Conservation (phyloP, 1,284 basidiomycete species). For the Pascua sp. region DNA sequence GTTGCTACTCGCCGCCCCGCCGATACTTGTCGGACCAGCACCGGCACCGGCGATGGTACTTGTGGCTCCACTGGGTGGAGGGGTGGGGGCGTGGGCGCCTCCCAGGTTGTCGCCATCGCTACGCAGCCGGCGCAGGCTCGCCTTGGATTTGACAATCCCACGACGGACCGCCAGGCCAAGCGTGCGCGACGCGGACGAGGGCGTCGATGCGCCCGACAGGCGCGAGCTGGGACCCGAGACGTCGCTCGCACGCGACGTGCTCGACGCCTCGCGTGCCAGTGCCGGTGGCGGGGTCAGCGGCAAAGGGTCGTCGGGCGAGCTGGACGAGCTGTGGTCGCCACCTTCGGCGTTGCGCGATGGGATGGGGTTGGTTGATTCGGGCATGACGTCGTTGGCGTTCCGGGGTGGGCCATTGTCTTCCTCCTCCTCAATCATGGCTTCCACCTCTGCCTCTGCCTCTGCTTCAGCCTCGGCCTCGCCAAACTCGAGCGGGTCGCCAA, state of each 20-base stretch:
- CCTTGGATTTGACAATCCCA: conserved; percentile 10
- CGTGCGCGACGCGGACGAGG: neutral
- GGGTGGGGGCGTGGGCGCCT: neutral
- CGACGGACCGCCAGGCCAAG: conserved; percentile 8
- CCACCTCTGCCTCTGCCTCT: neutral
- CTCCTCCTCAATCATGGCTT: too few relatives aligned
- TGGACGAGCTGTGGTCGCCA: neutral
- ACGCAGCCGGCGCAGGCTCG: neutral
- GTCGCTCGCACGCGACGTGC: neutral
- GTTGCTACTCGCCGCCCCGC: neutral
- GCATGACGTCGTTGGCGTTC: neutral
- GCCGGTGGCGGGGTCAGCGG: neutral
- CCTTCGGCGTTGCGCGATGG: neutral
- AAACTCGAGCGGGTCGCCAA: neutral
- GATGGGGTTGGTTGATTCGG: neutral
- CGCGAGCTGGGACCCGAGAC: neutral
- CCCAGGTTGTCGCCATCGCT: neutral
- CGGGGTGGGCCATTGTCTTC: too few relatives aligned
- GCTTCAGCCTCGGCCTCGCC: neutral
- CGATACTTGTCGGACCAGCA: too few relatives aligned
- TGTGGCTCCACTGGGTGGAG: neutral
- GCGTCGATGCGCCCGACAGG: too few relatives aligned
- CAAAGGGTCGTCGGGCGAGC: neutral
- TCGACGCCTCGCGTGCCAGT: neutral
- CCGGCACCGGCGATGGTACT: too few relatives aligned